Base-by-base conservation (phyloP, 805 yeast species). In the Wickerhamomyces silvicola region DNA sequence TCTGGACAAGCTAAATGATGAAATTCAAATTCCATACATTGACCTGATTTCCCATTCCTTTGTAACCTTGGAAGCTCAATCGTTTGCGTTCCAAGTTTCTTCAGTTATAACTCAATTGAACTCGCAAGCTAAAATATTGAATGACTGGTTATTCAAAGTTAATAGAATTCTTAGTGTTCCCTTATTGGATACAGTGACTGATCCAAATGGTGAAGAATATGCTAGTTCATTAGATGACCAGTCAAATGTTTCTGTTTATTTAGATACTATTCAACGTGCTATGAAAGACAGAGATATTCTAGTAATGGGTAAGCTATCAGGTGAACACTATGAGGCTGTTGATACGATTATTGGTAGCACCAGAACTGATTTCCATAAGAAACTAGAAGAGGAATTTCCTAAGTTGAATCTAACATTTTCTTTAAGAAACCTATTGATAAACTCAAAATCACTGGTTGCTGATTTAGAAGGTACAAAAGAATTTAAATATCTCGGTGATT, bases 191-290 rank as follows among this genome's bases (percentile, higher is more conserved):
- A 44, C 57, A n/a, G 60, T 58, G 7, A 54, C 57, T 1, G 66
- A 63, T 24, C 48, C 53, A n/a, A 39, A 37, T 31, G 52, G 46
- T 10, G 81, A 75, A 30, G 97, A 87, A 47, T 92, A 88, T 54
- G 78, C 74, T 10, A 70, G 69, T 5, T 78, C 94, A 0, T 61
- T 90, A 30, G 73, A 75, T 25, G 78, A 72, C 28, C 97, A 90
- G 54, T 94, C 81, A 36, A 66, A 70, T 36, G 80, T 80, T 1
- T 73, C 75, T 24, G 66, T 72, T 0, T 68, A 74, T 35, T 59
- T 83, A 36, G 75, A 72, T 31, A 69, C 72, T 13, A 37, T 82
- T 7, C 74, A 75, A 33, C 56, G 62, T 28, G 48, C 66, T 4
- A 42, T 77, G 20, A 54, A 48, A 18, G 78, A 73, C 41, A 52